Evolutionary conservation across 169 alveolate genomes (phyloP), one percentile per base, ranked within the genome.

Genomic region (Plasmodium vivax): DNA sequence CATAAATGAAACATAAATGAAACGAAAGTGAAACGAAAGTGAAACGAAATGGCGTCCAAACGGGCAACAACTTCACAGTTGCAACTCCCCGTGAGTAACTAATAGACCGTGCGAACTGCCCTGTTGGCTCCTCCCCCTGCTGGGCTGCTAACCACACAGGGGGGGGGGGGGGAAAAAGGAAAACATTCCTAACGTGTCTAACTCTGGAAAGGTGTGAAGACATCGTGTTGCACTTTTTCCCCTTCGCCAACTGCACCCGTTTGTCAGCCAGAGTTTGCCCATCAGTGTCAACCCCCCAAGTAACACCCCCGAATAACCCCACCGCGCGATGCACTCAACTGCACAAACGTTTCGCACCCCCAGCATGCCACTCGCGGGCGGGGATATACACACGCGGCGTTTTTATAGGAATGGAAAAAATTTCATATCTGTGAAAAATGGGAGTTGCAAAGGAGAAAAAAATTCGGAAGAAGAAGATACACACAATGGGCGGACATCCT

Each of bases 241-340:
- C 27, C 36, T 77, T 34, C 51, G 3, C 71, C 47, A 36, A 27
- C n/a, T 30, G 36, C 30, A 36, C 34, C 30, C 38, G 45, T 83
- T 56, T 30, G 23, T 51, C 27, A 51, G 16, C 7, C 9, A 7
- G 2, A 12, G 16, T 51, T 51, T 1, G 62, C 62, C 23, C 34
- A 1, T 7, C 30, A 14, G 19, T 3, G 14, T 30, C 4, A 36
- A 32, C 1, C 34, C 47, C 43, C 51, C 2, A 54, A 6, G 19
- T 83, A 58, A 19, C n/a, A 3, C 34, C 6, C 16, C 30, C 41
- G 19, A 16, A 6, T 30, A 4, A 1, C 80, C 23, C 30, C 41
- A 36, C 30, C 36, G 9, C 32, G 47, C 14, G 14, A 32, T 88
- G 94, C 94, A 88, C 94, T 80, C 8, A 58, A 88, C 45, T 56